Conservation (phyloP, 352 stramenopile genomes). For the Thalassiosira mediterranea region DNA sequence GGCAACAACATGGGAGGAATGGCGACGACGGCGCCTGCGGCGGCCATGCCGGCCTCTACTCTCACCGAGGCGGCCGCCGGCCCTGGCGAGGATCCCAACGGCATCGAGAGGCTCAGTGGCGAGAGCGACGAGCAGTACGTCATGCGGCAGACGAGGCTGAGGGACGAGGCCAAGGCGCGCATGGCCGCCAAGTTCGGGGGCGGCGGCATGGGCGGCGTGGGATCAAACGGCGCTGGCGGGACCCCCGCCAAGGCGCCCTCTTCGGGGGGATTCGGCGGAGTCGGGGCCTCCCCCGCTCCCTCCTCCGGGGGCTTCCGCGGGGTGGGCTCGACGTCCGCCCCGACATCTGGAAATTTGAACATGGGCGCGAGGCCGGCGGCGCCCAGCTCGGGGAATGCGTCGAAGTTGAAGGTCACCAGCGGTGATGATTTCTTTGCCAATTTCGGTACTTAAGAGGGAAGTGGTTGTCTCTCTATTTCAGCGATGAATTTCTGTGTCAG, state of each 20-base stretch:
- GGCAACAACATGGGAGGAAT: conserved; percentile 14
- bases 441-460: conserved; percentile 73
- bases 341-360: conserved; percentile 31
- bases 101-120: conserved; percentile 81
- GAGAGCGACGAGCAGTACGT: conserved; percentile 87
- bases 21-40: background rate
- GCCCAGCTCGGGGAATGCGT: conserved; percentile 32
- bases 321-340: conserved; percentile 5
- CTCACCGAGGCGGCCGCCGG: conserved; percentile 60
- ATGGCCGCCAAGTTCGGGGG: conserved; percentile 87
- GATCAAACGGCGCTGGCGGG: conserved; percentile 18
- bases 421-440: conserved; percentile 82
- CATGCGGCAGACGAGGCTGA: conserved; percentile 79
- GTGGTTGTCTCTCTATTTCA: background rate
- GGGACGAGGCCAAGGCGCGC: conserved; percentile 81
- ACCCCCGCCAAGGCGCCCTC: too few species aligned
- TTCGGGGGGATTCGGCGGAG: background rate
- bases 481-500: too few species aligned
- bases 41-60: conserved; percentile 26
- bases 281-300: conserved; percentile 13
- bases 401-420: conserved; percentile 56
- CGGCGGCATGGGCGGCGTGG: conserved; percentile 52
- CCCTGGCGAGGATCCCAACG: conserved; percentile 78
- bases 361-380: background rate
- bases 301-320: conserved; percentile 31